Conservation (phyloP, 2,329 filamentous ascomycete species). For the Colletotrichum caudatum region DNA sequence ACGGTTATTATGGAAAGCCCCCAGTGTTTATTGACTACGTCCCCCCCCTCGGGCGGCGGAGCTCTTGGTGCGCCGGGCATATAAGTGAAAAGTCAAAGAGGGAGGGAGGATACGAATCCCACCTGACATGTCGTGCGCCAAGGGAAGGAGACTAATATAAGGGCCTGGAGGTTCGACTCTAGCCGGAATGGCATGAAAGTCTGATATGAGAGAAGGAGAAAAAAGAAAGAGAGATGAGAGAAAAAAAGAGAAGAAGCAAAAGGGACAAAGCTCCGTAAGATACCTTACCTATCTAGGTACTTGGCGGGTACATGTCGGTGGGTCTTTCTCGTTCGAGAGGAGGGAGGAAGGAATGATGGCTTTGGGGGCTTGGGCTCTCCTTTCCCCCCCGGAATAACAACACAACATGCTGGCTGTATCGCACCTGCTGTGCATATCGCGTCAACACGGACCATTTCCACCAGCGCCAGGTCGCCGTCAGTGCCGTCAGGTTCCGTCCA, state of each 20-base stretch:
- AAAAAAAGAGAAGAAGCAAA: not conserved
- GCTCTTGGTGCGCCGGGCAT: not conserved
- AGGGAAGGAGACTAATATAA: not conserved
- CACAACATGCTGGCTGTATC: not conserved
- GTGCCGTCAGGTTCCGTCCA: slow-evolving; percentile 9
- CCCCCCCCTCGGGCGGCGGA: not conserved
- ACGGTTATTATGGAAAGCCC: not conserved
- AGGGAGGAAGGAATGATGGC: not conserved
- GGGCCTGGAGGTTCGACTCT: not conserved
- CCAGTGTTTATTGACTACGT: not conserved
- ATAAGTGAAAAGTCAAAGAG: not conserved
- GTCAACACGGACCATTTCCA: slow-evolving; percentile 31
- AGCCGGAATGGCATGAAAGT: not conserved
- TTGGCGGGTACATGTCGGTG: not conserved
- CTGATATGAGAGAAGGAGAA: not conserved
- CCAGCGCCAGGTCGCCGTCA: slow-evolving; percentile 5
- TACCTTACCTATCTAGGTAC: not conserved
- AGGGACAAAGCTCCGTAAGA: not conserved
- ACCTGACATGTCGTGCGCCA: slow-evolving; percentile 22
- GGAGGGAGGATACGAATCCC: slow-evolving; percentile 6
- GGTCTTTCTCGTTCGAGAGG: not conserved
- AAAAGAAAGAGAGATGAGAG: not conserved
- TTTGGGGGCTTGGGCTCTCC: slow-evolving; percentile 1
- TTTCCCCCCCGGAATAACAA: not conserved
- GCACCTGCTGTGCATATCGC: slow-evolving; percentile 8